These are phyloP conservation scores for Pseudogymnoascus sp. DNA, from an alignment of 2,329 filamentous ascomycete genomes.

Conservation along the genomic window DNA sequence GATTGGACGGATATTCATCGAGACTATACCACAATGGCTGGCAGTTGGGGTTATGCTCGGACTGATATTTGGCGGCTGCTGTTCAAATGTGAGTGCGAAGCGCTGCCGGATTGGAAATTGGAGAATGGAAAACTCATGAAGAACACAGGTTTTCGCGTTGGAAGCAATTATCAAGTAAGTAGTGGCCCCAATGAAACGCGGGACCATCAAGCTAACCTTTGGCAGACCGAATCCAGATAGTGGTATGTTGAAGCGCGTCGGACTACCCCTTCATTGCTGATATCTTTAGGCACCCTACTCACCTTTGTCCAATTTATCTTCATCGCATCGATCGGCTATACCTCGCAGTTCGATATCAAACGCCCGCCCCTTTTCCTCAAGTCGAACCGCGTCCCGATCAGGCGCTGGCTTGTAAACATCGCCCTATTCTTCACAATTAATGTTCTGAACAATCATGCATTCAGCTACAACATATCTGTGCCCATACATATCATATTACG, in stretches of 20 bases:
- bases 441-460: conserved; percentile 93
- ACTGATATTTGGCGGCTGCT: conserved; percentile 92
- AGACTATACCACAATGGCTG: conserved; percentile 54
- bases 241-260: conserved; percentile 42
- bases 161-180: conserved; percentile 90
- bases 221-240: conserved; percentile 71
- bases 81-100: conserved; percentile 64
- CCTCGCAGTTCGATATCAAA: conserved; percentile 62
- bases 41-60: conserved; percentile 60
- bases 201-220: conserved; percentile 11
- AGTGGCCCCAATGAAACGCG: conserved; percentile 7
- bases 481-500: conserved; percentile 94
- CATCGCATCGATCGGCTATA: conserved; percentile 68
- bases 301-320: conserved; percentile 87
- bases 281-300: conserved; percentile 59
- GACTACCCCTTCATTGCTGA: conserved; percentile 15
- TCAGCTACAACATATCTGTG: conserved; percentile 92
- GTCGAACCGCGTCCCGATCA: conserved; percentile 70
- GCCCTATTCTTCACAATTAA: conserved; percentile 89
- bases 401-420: conserved; percentile 82
- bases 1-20: conserved; percentile 44
- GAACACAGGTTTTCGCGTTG: conserved; percentile 75
- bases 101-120: conserved; percentile 3
- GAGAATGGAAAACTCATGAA: conserved; percentile 21
- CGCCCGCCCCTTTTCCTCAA: conserved; percentile 64